Evolutionary conservation across 768 basidiomycete species (phyloP).

Genomic region (Kwoniella dejecticola): DNA sequence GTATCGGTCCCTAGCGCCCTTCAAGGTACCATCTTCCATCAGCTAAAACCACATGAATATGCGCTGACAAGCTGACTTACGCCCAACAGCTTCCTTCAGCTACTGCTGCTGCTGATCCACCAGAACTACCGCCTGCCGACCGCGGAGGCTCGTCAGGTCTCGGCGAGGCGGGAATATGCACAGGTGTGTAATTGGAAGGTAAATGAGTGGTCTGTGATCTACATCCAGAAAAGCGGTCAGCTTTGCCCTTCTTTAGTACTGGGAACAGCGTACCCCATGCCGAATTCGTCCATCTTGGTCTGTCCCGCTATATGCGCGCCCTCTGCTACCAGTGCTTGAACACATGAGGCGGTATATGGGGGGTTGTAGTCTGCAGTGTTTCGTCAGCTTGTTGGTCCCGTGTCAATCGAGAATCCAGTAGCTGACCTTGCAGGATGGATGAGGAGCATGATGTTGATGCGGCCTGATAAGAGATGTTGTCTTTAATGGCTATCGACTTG

Average conservation of each 20-base stretch:
- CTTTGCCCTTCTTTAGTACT: background rate
- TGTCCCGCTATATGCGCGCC: conserved; percentile 82
- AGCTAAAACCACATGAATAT: background rate
- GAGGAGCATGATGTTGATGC: conserved; percentile 79
- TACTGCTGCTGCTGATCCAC: conserved; percentile 92
- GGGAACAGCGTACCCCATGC: conserved; percentile 78
- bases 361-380: conserved; percentile 65
- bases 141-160: conserved; percentile 57
- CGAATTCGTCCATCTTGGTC: conserved; percentile 96
- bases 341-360: conserved; percentile 85
- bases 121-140: conserved; percentile 89
- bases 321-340: conserved; percentile 62
- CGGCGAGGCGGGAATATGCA: conserved; percentile 70
- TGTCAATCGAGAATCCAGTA: background rate
- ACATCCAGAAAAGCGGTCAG: background rate
- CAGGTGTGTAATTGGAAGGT: conserved; percentile 72
- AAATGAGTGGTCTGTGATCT: conserved; percentile 70
- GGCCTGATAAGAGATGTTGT: conserved; percentile 73
- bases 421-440: conserved; percentile 66
- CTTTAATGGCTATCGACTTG: conserved; percentile 69
- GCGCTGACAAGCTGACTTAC: conserved; percentile 59
- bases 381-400: background rate
- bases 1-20: conserved; percentile 94
- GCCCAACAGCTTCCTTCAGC: conserved; percentile 78
- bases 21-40: conserved; percentile 10